Evolutionary conservation across 148 eudicot species (phyloP), one percentile per base, ranked within the genome.

Genomic region (Agrostemma githago): DNA sequence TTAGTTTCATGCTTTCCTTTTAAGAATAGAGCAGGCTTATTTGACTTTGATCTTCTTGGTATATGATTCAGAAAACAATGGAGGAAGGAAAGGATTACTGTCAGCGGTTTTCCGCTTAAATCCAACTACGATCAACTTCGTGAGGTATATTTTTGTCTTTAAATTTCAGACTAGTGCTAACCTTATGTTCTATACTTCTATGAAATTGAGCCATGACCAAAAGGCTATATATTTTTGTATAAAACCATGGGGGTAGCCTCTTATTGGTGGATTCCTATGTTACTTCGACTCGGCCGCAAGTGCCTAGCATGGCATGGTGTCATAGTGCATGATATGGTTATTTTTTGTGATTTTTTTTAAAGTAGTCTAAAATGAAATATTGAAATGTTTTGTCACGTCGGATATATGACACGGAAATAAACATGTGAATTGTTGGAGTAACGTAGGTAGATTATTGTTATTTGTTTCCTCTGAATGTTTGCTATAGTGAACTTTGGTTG

Each of bases 51-150:
- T 72, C 10, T 68, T 66, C 3, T 66, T 38, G 66, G 26, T 58
- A n/a, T 74, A 48, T 82, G 75, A 69, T 51, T 75, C 85, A 94
- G 98, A 94, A 92, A 94, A 91, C 96, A 43, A 94, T 92, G 98
- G 77, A 21, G 4, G 96, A 90, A 80, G 98, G 97, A 41, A 92
- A 94, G 84, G 96, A 94, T 72, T 92, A 94, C 65, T 92, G 97
- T 76, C 93, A 94, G 84, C 93, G 98, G 4, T 83, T 83, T 83
- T 80, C 81, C 92, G 82, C 89, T 94, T 72, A 91, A 90, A 75
- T 94, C 98, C 43, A 94, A 94, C 78, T 86, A 94, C 75, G 98
- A 94, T 15, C 98, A 94, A 78, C 97, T 94, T 84, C 73, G 89
- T 84, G 98, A 94, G 97, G 98, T 94, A 86, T 62, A 80, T 54